These are phyloP conservation scores for Microcyclospora tardicrescens DNA, from an alignment of 2,329 filamentous ascomycete genomes.

Conservation along the genomic window DNA sequence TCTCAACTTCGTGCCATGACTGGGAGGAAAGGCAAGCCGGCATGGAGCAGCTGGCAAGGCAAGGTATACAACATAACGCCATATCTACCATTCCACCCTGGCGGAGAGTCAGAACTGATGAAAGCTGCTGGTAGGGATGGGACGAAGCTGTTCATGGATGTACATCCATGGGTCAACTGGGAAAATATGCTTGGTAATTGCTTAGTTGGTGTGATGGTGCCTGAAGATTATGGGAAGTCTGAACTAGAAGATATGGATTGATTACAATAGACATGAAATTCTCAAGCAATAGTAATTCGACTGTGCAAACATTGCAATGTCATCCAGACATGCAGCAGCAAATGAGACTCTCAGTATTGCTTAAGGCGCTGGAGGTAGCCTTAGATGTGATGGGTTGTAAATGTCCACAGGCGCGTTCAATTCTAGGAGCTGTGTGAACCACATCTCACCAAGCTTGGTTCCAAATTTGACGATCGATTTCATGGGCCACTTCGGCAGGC, in stretches of 20 bases:
- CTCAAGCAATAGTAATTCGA: too few relatives aligned
- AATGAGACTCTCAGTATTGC: too few relatives aligned
- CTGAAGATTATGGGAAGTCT: slow-evolving; percentile 34
- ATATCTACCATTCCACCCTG: slow-evolving; percentile 82
- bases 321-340: too few relatives aligned
- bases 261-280: slow-evolving; percentile 6
- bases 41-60: slow-evolving; percentile 81
- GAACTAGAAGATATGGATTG: slow-evolving; percentile 49
- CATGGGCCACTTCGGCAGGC: too few relatives aligned
- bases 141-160: slow-evolving; percentile 47
- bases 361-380: too few relatives aligned
- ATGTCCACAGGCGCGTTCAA: too few relatives aligned
- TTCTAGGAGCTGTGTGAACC: too few relatives aligned
- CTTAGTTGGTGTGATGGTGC: slow-evolving; percentile 48
- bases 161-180: slow-evolving; percentile 58
- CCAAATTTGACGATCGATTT: too few relatives aligned
- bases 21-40: slow-evolving; percentile 66
- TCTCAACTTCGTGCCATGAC: slow-evolving; percentile 65
- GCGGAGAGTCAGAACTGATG: slow-evolving; percentile 66
- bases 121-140: slow-evolving; percentile 65
- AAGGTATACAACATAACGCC: slow-evolving; percentile 90
- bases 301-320: too few relatives aligned
- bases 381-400: too few relatives aligned
- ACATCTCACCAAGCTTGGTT: too few relatives aligned
- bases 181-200: slow-evolving; percentile 52